Evolutionary conservation across 495 filamentous ascomycete species (phyloP).

Genomic region (Annulohypoxylon stygium): DNA sequence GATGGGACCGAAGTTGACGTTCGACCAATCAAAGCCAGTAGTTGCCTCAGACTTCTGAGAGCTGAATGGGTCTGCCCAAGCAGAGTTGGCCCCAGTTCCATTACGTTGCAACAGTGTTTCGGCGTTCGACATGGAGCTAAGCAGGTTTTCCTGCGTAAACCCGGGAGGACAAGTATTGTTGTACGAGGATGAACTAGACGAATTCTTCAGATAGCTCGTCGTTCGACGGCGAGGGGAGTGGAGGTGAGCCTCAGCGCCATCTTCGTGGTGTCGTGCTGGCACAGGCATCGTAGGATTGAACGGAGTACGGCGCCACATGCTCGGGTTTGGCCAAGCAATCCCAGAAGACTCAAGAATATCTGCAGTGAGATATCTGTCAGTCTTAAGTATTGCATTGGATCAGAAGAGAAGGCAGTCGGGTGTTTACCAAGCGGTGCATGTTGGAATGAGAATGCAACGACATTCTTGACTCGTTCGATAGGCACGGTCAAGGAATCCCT

Average conservation of each 20-base stretch:
- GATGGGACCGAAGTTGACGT: slow-evolving; percentile 40
- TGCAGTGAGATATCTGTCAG: slow-evolving; percentile 38
- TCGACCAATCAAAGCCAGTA: slow-evolving; percentile 56
- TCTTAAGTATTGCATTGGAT: slow-evolving; percentile 38
- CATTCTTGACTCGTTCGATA: slow-evolving; percentile 78
- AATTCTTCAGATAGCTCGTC: slow-evolving; percentile 42
- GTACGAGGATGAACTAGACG: slow-evolving; percentile 25
- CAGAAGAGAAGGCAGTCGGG: not conserved
- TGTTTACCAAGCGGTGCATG: slow-evolving; percentile 82
- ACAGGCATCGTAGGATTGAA: slow-evolving; percentile 55
- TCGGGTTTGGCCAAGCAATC: slow-evolving; percentile 86
- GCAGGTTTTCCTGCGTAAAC: slow-evolving; percentile 38
- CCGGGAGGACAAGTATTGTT: slow-evolving; percentile 33
- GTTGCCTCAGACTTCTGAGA: slow-evolving; percentile 49
- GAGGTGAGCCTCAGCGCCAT: slow-evolving; percentile 57
- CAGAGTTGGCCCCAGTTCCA: slow-evolving; percentile 34
- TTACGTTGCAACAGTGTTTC: slow-evolving; percentile 45
- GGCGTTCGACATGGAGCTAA: slow-evolving; percentile 46
- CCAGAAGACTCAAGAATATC: slow-evolving; percentile 79
- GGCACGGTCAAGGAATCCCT: slow-evolving; percentile 63
- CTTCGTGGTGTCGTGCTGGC: slow-evolving; percentile 57
- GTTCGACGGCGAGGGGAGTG: slow-evolving; percentile 57
- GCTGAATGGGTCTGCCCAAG: slow-evolving; percentile 54
- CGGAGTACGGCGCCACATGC: slow-evolving; percentile 73
- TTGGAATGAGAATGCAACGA: slow-evolving; percentile 86